phyloP scores from a whole-genome alignment of 2,329 filamentous ascomycete species.

The Penicillium brasilianum region DNA sequence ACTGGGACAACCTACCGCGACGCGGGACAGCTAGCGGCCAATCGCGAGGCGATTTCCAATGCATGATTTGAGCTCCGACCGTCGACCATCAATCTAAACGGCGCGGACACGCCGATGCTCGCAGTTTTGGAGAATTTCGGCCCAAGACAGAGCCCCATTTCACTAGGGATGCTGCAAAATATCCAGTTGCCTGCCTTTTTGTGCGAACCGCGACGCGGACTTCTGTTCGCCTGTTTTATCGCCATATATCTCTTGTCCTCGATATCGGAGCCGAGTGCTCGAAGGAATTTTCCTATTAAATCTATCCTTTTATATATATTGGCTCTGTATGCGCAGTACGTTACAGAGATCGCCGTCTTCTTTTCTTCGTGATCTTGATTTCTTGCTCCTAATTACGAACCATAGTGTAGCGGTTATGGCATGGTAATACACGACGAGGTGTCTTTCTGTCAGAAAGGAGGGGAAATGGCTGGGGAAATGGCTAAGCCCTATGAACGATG shows the following conservation, averaged over 20 bases:
- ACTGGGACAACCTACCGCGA: background rate
- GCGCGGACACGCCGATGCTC: background rate
- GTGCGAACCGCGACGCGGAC: background rate
- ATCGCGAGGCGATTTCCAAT: background rate
- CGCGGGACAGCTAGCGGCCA: background rate
- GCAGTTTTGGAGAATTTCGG: background rate
- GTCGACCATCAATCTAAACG: background rate
- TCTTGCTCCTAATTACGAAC: background rate
- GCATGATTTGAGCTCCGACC: background rate
- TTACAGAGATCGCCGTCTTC: background rate
- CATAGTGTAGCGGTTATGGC: too few relatives aligned
- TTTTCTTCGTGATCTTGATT: background rate
- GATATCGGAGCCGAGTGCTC: background rate
- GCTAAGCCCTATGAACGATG: background rate
- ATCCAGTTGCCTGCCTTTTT: background rate
- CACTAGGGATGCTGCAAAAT: background rate
- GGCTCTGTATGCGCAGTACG: too few relatives aligned
- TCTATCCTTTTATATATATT: background rate
- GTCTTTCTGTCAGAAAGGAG: background rate
- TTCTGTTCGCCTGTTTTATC: background rate
- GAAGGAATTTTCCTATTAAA: background rate
- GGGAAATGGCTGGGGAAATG: too few relatives aligned
- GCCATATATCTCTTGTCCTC: background rate
- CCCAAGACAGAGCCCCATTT: background rate
- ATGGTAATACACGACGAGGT: background rate